Evolutionary conservation across 2,329 filamentous ascomycete species (phyloP).

Genomic region (Xylariaceae sp.): DNA sequence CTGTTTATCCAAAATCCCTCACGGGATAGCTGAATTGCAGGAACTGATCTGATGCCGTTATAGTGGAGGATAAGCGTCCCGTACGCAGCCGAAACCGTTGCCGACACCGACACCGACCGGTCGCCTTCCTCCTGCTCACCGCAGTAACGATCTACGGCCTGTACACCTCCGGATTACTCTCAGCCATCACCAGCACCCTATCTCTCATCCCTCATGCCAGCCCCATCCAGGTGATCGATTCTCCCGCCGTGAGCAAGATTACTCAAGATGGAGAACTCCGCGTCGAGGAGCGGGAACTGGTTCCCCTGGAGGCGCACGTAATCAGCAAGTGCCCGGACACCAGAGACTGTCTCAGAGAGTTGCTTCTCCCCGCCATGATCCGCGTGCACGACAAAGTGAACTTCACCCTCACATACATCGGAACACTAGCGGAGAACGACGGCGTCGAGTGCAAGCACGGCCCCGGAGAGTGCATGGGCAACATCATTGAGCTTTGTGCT

Average conservation of each 20-base stretch:
- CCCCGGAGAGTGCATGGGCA: constrained; percentile 80
- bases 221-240: not conserved
- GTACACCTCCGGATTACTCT: constrained; percentile 18
- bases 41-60: constrained; percentile 2
- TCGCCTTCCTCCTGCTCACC: constrained; percentile 22
- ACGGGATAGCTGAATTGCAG: not conserved
- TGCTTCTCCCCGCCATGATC: constrained; percentile 85
- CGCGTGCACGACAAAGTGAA: constrained; percentile 76
- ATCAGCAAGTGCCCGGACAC: constrained; percentile 98
- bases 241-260: constrained; percentile 10
- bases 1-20: not conserved
- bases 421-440: constrained; percentile 70
- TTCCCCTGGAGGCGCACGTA: constrained; percentile 88
- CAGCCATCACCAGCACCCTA: constrained; percentile 19
- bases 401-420: constrained; percentile 88
- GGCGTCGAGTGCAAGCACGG: constrained; percentile 88
- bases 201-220: not conserved
- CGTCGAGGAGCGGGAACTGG: constrained; percentile 34
- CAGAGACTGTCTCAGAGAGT: constrained; percentile 69
- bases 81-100: constrained; percentile 23
- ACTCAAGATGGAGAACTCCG: constrained; percentile 8
- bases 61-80: constrained; percentile 29
- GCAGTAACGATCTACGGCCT: constrained; percentile 24
- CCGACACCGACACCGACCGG: constrained; percentile 26
- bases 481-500: constrained; percentile 92